A percentile compares a stretch with the other conserved stretches of the same genome.
These are phyloP conservation scores for Rhodotorula taiwanensis DNA, from an alignment of 768 basidiomycete genomes.

Conservation along the genomic window DNA sequence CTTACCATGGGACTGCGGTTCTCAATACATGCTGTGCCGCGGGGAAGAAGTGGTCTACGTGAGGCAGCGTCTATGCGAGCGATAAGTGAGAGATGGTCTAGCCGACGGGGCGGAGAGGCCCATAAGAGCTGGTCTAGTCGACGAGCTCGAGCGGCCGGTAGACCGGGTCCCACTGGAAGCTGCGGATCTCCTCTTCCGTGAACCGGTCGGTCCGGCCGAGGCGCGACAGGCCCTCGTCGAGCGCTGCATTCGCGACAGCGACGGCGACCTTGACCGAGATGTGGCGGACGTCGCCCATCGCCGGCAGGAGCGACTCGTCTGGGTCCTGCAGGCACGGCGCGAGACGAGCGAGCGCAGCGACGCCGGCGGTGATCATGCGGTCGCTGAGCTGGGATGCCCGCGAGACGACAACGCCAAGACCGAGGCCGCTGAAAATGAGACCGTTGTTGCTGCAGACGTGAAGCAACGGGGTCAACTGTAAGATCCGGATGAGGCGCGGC, in stretches of 20 bases:
- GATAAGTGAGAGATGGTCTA: no score
- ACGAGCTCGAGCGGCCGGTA: conserved; percentile 34
- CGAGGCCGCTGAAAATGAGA: conserved; percentile 77
- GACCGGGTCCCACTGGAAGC: conserved; percentile 32
- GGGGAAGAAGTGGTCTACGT: no score
- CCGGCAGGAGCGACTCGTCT: conserved; percentile 63
- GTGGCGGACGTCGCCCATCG: conserved; percentile 63
- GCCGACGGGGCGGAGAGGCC: no score
- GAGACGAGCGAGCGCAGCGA: conserved; percentile 64
- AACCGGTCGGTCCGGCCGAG: conserved; percentile 49
- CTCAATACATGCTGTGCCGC: no score
- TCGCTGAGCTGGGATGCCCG: conserved; percentile 63
- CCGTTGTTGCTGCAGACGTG: conserved; percentile 49
- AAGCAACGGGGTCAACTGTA: neutral
- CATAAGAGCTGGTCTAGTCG: neutral
- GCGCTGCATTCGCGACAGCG: conserved; percentile 70
- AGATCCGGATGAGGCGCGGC: no score
- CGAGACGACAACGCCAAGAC: conserved; percentile 64
- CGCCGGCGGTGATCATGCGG: conserved; percentile 80
- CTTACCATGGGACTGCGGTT: no score
- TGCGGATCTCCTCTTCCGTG: conserved; percentile 50
- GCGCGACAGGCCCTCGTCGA: conserved; percentile 61
- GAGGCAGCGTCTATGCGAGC: no score
- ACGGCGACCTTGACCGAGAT: conserved; percentile 76
- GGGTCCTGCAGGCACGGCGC: conserved; percentile 68